These are phyloP conservation scores for Alternaria postmessia DNA, from an alignment of 2,329 filamentous ascomycete species.

Conservation along the genomic window DNA sequence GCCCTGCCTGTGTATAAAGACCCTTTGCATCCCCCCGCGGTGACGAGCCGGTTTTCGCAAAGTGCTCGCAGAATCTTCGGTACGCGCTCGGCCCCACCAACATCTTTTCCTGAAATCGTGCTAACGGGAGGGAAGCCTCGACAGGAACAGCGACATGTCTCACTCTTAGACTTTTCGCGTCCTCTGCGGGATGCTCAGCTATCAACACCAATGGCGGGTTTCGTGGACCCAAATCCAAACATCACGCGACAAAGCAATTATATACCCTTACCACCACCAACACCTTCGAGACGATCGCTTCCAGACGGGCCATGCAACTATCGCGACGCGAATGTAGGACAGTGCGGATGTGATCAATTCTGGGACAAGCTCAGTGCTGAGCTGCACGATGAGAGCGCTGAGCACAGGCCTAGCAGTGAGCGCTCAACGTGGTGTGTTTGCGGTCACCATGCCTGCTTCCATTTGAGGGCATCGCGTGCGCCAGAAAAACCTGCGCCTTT, in stretches of 20 bases:
- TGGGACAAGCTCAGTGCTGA: conserved; percentile 53
- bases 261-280: conserved; percentile 29
- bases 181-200: conserved; percentile 44
- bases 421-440: conserved; percentile 60
- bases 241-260: conserved; percentile 25
- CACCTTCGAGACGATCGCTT: conserved; percentile 45
- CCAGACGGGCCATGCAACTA: conserved; percentile 64
- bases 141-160: conserved; percentile 38
- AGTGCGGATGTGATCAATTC: conserved; percentile 64
- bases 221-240: conserved; percentile 35
- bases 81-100: conserved; percentile 40
- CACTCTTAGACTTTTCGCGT: conserved; percentile 37
- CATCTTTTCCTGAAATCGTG: conserved; percentile 20
- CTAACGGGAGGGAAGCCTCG: conserved; percentile 36
- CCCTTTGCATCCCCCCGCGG: conserved; percentile 20
- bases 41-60: conserved; percentile 23
- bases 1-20: conserved; percentile 27
- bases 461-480: conserved; percentile 47
- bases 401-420: conserved; percentile 36
- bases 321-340: conserved; percentile 56
- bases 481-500: conserved; percentile 22
- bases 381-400: conserved; percentile 39
- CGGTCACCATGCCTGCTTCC: conserved; percentile 66
- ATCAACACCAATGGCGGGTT: conserved; percentile 48
- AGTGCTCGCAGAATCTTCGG: conserved; percentile 35